These are phyloP conservation scores for Cordyceps militaris DNA, from an alignment of 2,329 filamentous ascomycete genomes.

Conservation along the genomic window DNA sequence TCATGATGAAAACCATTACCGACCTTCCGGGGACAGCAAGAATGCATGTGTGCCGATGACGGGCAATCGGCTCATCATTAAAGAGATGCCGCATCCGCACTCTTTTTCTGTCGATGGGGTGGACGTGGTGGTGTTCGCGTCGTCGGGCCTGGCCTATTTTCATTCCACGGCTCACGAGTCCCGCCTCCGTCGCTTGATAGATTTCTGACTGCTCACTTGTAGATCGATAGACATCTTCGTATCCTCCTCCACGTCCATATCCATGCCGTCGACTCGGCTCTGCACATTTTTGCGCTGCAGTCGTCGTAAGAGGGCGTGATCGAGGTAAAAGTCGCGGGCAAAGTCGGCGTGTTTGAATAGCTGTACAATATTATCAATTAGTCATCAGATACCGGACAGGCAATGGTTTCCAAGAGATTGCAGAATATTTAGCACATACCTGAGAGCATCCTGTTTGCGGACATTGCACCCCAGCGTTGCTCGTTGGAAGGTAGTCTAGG, in stretches of 20 bases:
- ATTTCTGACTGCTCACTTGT: not conserved
- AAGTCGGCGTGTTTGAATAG: constrained; percentile 35
- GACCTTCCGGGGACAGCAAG: not conserved
- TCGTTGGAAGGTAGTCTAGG: constrained; percentile 42
- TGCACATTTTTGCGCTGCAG: constrained; percentile 47
- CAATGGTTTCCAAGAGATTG: not conserved
- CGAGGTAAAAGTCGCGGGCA: constrained; percentile 45
- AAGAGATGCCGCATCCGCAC: not conserved
- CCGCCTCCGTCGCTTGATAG: not conserved
- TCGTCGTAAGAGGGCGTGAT: constrained; percentile 49
- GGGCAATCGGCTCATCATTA: not conserved
- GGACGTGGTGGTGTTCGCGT: not conserved
- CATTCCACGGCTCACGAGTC: constrained; percentile 4
- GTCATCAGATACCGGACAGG: not conserved
- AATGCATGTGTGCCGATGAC: not conserved
- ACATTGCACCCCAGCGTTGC: constrained; percentile 48
- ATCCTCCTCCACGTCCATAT: constrained; percentile 31
- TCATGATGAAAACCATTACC: not conserved
- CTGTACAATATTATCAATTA: constrained; percentile 24
- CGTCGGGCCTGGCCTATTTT: too few species aligned
- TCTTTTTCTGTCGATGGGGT: not conserved
- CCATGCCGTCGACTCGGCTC: constrained; percentile 28
- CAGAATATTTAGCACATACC: constrained; percentile 30
- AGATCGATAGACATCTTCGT: constrained; percentile 19
- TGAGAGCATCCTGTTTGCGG: constrained; percentile 58